Conservation (phyloP, 306 rosid species). For the Canavalia ensiformis region DNA sequence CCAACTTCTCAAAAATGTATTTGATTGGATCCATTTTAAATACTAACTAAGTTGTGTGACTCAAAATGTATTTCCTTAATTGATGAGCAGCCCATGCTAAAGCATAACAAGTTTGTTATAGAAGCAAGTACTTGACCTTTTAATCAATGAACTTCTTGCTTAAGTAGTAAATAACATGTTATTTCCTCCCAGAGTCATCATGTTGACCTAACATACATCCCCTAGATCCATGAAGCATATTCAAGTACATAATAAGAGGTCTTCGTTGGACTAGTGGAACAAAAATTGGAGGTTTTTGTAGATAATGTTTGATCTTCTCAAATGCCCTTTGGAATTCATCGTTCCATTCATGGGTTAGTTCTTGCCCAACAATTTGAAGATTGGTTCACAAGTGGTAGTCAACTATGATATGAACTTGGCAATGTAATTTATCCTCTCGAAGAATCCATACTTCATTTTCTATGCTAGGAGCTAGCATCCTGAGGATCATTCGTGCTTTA, state of each 20-base stretch:
- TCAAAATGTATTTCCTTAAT: neutral
- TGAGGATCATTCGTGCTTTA: too few relatives aligned
- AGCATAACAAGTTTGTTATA: neutral
- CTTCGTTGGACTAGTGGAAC: neutral
- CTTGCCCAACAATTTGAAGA: too few relatives aligned
- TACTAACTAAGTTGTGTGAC: neutral
- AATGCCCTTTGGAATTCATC: neutral
- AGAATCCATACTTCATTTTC: neutral
- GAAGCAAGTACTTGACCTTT: neutral
- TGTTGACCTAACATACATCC: too few relatives aligned
- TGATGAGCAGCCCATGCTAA: neutral
- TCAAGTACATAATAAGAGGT: neutral
- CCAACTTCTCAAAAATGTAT: neutral
- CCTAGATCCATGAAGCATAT: too few relatives aligned
- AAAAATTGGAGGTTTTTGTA: neutral
- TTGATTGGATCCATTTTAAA: neutral
- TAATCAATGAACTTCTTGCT: too few relatives aligned
- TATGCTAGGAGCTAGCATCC: neutral
- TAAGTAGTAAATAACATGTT: too few relatives aligned
- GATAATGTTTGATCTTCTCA: neutral
- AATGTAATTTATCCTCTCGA: neutral
- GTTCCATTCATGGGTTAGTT: neutral
- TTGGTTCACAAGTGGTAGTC: neutral
- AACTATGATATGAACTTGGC: neutral
- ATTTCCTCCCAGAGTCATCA: too few relatives aligned